These are phyloP conservation scores for Hypoxylon sp. DNA, from an alignment of 2,329 filamentous ascomycete genomes.

Conservation along the genomic window DNA sequence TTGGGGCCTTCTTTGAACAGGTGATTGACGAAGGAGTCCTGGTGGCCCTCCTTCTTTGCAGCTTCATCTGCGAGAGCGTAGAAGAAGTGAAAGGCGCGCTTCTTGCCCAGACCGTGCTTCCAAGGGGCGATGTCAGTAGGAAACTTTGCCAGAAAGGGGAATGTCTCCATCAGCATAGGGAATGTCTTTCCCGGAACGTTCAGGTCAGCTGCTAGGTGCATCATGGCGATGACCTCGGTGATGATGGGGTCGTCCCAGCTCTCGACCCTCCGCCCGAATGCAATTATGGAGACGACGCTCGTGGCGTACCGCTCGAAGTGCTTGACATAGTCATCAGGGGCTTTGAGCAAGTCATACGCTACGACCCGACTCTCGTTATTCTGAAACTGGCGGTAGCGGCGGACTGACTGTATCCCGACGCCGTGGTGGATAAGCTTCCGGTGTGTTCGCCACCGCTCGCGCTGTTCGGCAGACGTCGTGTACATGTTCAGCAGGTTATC, in stretches of 20 bases:
- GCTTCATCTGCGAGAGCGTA: slow-evolving; percentile 61
- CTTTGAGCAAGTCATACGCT: slow-evolving; percentile 57
- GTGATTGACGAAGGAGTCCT: slow-evolving; percentile 54
- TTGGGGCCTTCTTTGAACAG: slow-evolving; percentile 58
- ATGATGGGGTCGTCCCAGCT: slow-evolving; percentile 63
- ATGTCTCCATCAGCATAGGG: slow-evolving; percentile 65
- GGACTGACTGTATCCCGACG: slow-evolving; percentile 63
- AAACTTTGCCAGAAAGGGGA: slow-evolving; percentile 57
- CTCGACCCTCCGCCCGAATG: slow-evolving; percentile 61
- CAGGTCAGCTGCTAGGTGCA: slow-evolving; percentile 65
- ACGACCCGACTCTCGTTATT: slow-evolving; percentile 65
- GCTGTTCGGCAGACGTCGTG: slow-evolving; percentile 49
- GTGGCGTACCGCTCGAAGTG: slow-evolving; percentile 63
- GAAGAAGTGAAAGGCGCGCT: slow-evolving; percentile 59
- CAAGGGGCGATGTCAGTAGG: slow-evolving; percentile 59
- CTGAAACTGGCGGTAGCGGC: slow-evolving; percentile 61
- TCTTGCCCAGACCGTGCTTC: slow-evolving; percentile 58
- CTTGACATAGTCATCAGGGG: slow-evolving; percentile 57
- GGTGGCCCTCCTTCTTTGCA: slow-evolving; percentile 47
- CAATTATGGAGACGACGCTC: slow-evolving; percentile 63
- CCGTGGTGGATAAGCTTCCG: slow-evolving; percentile 61
- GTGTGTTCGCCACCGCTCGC: slow-evolving; percentile 54
- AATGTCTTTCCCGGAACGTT: slow-evolving; percentile 62
- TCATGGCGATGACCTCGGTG: slow-evolving; percentile 65
- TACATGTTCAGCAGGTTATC: slow-evolving; percentile 55